These are phyloP conservation scores for Alternaria tenuissima DNA, from an alignment of 2,329 filamentous ascomycete species.

Conservation along the genomic window DNA sequence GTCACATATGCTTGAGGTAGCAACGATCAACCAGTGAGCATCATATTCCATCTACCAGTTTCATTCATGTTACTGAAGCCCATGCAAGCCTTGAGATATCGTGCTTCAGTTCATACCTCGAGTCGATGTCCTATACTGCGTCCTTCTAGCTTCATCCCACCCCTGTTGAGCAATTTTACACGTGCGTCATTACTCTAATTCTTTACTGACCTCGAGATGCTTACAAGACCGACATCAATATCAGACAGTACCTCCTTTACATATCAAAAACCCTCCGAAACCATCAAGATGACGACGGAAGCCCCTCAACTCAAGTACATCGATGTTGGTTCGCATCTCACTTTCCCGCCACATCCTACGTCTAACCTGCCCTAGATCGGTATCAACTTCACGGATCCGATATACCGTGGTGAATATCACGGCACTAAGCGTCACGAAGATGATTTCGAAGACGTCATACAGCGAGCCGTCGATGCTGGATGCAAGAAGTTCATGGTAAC, in stretches of 20 bases:
- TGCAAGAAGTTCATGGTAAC: constrained; percentile 93
- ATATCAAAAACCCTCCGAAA: neutral
- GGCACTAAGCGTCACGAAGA: constrained; percentile 77
- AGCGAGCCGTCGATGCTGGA: constrained; percentile 77
- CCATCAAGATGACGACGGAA: constrained; percentile 9
- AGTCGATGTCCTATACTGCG: neutral
- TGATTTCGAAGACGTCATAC: constrained; percentile 79
- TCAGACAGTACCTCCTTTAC: neutral
- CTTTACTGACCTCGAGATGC: neutral
- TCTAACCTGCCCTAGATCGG: constrained; percentile 68
- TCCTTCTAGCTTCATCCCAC: neutral
- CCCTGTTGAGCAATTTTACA: constrained; percentile 12
- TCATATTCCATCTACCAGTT: constrained; percentile 4
- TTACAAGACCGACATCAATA: neutral
- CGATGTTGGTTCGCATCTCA: constrained; percentile 52
- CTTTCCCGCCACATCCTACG: constrained; percentile 7
- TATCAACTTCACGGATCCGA: constrained; percentile 93
- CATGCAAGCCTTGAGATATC: neutral
- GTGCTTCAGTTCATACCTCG: neutral
- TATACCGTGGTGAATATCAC: constrained; percentile 86
- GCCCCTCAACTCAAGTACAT: constrained; percentile 46
- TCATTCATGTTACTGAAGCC: constrained; percentile 22
- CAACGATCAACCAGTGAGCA: constrained; percentile 8
- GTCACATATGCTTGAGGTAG: constrained; percentile 5
- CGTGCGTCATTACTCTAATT: constrained; percentile 18